Percentiles rank a stretch among this genome's conserved stretches.
These are phyloP conservation scores for Medakamo hakoo DNA, from an alignment of 139 green algal genomes.

Conservation along the genomic window DNA sequence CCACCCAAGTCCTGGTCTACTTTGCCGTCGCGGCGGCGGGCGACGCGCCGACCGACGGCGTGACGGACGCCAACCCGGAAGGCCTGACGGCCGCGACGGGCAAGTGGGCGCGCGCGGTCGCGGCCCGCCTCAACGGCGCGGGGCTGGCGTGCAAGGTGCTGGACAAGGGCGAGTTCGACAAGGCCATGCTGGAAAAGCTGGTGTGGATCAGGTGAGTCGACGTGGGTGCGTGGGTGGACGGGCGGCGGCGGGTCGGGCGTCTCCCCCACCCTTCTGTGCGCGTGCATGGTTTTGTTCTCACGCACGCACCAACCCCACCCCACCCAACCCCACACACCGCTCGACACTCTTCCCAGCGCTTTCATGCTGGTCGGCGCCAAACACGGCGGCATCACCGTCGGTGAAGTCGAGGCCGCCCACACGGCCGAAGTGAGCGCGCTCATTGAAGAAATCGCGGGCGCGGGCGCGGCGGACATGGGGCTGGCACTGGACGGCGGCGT, in stretches of 20 bases:
- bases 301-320: too few species aligned
- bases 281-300: too few species aligned
- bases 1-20: conserved; percentile 79
- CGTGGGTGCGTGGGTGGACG: background rate
- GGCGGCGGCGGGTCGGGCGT: too few species aligned
- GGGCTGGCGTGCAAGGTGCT: conserved; percentile 78
- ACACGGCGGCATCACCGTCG: conserved; percentile 58
- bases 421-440: conserved; percentile 36
- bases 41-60: conserved; percentile 73
- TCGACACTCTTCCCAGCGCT: conserved; percentile 23
- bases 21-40: conserved; percentile 94
- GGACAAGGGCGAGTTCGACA: conserved; percentile 35
- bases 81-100: conserved; percentile 81
- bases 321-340: background rate
- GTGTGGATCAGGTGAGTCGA: conserved; percentile 86
- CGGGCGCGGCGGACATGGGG: conserved; percentile 39
- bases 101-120: conserved; percentile 62
- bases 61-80: conserved; percentile 91
- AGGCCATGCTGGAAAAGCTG: conserved; percentile 96
- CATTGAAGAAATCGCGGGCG: conserved; percentile 69
- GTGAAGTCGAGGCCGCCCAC: conserved; percentile 67
- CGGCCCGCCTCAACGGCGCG: conserved; percentile 45
- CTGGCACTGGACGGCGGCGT: conserved; percentile 39
- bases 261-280: background rate
- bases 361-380: conserved; percentile 88